Evolutionary conservation across 208 protist species (phyloP), one percentile per base, ranked within the genome.

Genomic region (Phytomonas sp.): DNA sequence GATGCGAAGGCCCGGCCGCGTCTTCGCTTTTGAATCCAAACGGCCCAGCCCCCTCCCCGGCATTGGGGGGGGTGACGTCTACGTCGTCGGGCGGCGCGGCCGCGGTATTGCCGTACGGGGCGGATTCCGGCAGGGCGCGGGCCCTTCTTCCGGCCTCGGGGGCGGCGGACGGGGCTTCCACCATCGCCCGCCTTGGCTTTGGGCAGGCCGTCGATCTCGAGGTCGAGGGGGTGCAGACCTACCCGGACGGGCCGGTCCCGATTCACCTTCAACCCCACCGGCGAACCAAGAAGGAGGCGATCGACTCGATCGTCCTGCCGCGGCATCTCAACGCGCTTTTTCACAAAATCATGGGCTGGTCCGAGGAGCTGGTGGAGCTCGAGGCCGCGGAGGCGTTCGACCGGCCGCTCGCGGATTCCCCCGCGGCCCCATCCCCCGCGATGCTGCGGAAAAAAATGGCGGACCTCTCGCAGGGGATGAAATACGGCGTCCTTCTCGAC

Each of bases 311-410:
- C 33, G 34, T 86, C 49, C 79, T 96, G 31, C 91, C 91, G 3
- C 86, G 87, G 11, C 91, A 96, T 74, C 87, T 96, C 65, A 96
- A 96, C 73, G 72, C 75, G 52, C 79, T 96, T 23, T 96, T 96
- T 77, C 91, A 96, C 76, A 93, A 94, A 75, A 96, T 96, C 66
- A 96, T 96, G 91, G 91, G 91, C 14, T 96, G 91, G 89, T 82
- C 91, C 10, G 83, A 94, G 77, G 88, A 95, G 26, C 73, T 93
- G 12, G 91, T 82, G 31, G 84, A 93, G 56, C 45, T 92, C 33
- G 87, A 93, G 31, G 64, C 74, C 31, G 71, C 73, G 60, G 68
- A 61, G 37, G 23, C 11, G 14, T 37, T 42, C 0, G 42, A 29
- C 2, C n/a, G 6, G 65, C 63, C n/a, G 33, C 23, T 31, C 42